Base-by-base conservation (phyloP, 2,329 filamentous ascomycete genomes). In the Tolypocladium nubicola region DNA sequence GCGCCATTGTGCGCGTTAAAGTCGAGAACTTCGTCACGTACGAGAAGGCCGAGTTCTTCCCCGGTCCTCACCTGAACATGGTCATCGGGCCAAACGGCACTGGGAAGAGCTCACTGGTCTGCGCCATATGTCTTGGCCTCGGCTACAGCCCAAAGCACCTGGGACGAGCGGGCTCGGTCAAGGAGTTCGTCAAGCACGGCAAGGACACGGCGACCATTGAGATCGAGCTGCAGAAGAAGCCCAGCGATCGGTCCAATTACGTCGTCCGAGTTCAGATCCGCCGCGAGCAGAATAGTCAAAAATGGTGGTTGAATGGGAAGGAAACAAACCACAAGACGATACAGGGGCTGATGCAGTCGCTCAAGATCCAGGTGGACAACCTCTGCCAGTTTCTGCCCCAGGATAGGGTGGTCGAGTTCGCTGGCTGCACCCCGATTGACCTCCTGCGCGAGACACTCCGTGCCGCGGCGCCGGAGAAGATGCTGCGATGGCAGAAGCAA, bases 81-180 rank as follows among this genome's bases (percentile, higher is more conserved):
- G 87, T 99, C 56, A 96, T 99, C 64, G 94, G 94, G 0, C 94
- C 94, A n/a, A 99, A 99, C 67, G 94, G 94, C 39, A 97, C 94
- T 0, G 94, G 94, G 57, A 99, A 99, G 74, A 97, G 93, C 73
- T 97, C 94, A 0, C 79, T 99, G 33, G 93, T 99, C 49, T 99
- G 94, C 73, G 94, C 94, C 50, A 96, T 99, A 63, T 97, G 94
- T 67, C 75, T 99, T 16, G 94, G 94, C 2, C 76, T 99, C 33
- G 94, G 94, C 53, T 97, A 88, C 78, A 82, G 84, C 38, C 85
- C 92, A 30, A 83, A 87, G 71, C 84, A 92, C 65, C 80, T 99
- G 19, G 94, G 93, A 19, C 86, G 94, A 60, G 91, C 92, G 8
- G 91, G 88, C 65, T 85, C 90, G 16, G 77, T 93, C 58, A 86